Evolutionary conservation across 1,284 basidiomycete species (phyloP).

Genomic region (Apiotrichum akiyoshidainum): DNA sequence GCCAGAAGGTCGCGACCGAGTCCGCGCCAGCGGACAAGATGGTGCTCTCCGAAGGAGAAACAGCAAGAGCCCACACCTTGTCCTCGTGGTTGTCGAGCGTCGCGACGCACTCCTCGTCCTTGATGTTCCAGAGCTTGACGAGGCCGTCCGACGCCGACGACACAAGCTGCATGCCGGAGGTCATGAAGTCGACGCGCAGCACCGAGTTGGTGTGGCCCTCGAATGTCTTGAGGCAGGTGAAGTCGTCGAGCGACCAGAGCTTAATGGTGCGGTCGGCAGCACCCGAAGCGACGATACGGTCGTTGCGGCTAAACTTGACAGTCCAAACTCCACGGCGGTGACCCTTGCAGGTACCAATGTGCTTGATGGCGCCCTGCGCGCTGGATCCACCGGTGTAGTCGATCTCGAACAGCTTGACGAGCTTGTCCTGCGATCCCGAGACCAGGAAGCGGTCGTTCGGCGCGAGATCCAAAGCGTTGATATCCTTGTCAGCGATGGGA

Average conservation of each 20-base stretch:
- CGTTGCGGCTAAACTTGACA: constrained; percentile 78
- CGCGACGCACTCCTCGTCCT: constrained; percentile 76
- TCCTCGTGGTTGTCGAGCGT: constrained; percentile 97
- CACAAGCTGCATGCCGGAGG: constrained; percentile 77
- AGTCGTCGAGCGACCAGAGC: constrained; percentile 90
- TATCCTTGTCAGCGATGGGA: constrained; percentile 96
- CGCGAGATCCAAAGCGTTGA: constrained; percentile 91
- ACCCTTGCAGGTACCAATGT: constrained; percentile 86
- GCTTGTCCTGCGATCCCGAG: constrained; percentile 93
- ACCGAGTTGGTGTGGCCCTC: constrained; percentile 97
- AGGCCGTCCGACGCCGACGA: constrained; percentile 89
- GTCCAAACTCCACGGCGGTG: constrained; percentile 97
- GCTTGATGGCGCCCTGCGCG: constrained; percentile 59
- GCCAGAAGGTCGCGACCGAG: constrained; percentile 88
- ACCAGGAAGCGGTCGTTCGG: constrained; percentile 86
- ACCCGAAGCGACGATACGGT: constrained; percentile 83
- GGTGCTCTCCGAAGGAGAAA: constrained; percentile 70
- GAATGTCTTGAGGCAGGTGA: constrained; percentile 87
- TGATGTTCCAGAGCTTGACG: constrained; percentile 92
- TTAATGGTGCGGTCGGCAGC: constrained; percentile 93
- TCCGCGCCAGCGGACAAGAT: constrained; percentile 93
- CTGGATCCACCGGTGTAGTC: constrained; percentile 54
- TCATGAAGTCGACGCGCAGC: constrained; percentile 85
- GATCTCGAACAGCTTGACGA: constrained; percentile 85
- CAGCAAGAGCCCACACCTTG: constrained; percentile 89